These are phyloP conservation scores for Aspergillus sergii DNA, from an alignment of 2,329 filamentous ascomycete species.

Conservation along the genomic window DNA sequence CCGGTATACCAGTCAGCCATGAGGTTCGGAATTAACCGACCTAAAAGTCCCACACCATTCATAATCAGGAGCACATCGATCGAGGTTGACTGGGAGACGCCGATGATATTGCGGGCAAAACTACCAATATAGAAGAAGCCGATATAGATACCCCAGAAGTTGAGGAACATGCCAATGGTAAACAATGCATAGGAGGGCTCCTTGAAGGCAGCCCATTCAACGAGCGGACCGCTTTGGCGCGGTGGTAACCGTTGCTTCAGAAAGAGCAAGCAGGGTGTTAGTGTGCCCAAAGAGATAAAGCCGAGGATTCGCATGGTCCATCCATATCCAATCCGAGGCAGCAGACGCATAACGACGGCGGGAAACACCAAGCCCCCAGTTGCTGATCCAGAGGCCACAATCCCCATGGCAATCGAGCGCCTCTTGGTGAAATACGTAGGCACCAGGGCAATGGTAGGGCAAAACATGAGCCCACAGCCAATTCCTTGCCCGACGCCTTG, in stretches of 20 bases:
- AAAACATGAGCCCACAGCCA: constrained; percentile 58
- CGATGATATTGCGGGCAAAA: constrained; percentile 44
- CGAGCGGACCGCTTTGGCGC: constrained; percentile 52
- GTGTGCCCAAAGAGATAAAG: constrained; percentile 58
- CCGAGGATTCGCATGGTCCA: constrained; percentile 67
- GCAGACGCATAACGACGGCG: constrained; percentile 56
- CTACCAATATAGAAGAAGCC: constrained; percentile 54
- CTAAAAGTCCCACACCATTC: constrained; percentile 64
- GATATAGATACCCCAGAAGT: constrained; percentile 58
- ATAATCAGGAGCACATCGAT: constrained; percentile 66
- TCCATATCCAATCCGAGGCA: constrained; percentile 63
- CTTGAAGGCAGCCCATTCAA: constrained; percentile 56
- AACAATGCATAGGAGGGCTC: constrained; percentile 52
- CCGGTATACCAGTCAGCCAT: constrained; percentile 62
- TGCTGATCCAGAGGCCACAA: constrained; percentile 61
- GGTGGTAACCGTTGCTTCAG: constrained; percentile 54
- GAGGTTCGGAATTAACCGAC: constrained; percentile 61
- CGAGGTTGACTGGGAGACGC: constrained; percentile 47
- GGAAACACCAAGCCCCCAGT: constrained; percentile 68
- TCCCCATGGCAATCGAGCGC: constrained; percentile 62
- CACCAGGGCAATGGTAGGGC: constrained; percentile 56
- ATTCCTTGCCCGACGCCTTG: constrained; percentile 62
- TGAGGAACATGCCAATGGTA: constrained; percentile 46
- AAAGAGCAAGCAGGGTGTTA: constrained; percentile 46
- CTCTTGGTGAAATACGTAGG: constrained; percentile 64